A percentile compares a stretch with the other conserved stretches of the same genome.
phyloP scores from a whole-genome alignment of 768 basidiomycete genomes.

The Brasilioporus rufonigricans region DNA sequence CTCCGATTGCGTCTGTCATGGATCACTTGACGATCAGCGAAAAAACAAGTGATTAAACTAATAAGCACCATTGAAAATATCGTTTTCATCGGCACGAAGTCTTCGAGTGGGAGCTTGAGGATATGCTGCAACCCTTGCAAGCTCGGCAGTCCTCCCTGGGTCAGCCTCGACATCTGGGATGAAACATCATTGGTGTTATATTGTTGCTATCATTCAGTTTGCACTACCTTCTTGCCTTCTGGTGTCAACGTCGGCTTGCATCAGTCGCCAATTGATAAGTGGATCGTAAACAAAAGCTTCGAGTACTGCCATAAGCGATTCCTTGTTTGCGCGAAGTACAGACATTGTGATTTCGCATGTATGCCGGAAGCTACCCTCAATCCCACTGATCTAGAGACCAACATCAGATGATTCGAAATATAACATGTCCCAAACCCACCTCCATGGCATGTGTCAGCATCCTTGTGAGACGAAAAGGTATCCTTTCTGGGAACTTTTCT shows the following conservation, averaged over 20 bases:
- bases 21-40: conserved; percentile 1
- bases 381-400: conserved; percentile 82
- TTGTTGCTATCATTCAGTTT: background rate
- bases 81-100: conserved; percentile 87
- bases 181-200: background rate
- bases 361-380: conserved; percentile 94
- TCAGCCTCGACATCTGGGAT: conserved; percentile 42
- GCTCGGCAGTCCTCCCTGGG: conserved; percentile 56
- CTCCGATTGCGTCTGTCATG: conserved; percentile 41
- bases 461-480: conserved; percentile 95
- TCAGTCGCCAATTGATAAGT: conserved; percentile 93
- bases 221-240: conserved; percentile 63
- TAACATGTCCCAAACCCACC: conserved; percentile 41
- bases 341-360: conserved; percentile 98
- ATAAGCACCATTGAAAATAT: conserved; percentile 83
- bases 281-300: conserved; percentile 99
- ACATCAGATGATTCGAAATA: conserved; percentile 1
- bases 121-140: conserved; percentile 65
- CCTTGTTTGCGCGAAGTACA: conserved; percentile 94
- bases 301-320: conserved; percentile 97
- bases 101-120: conserved; percentile 80
- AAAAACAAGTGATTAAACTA: background rate
- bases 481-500: conserved; percentile 98
- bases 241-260: conserved; percentile 77
- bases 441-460: conserved; percentile 99